These are phyloP conservation scores for Panellus pusillus DNA, from an alignment of 768 basidiomycete species.

Conservation along the genomic window DNA sequence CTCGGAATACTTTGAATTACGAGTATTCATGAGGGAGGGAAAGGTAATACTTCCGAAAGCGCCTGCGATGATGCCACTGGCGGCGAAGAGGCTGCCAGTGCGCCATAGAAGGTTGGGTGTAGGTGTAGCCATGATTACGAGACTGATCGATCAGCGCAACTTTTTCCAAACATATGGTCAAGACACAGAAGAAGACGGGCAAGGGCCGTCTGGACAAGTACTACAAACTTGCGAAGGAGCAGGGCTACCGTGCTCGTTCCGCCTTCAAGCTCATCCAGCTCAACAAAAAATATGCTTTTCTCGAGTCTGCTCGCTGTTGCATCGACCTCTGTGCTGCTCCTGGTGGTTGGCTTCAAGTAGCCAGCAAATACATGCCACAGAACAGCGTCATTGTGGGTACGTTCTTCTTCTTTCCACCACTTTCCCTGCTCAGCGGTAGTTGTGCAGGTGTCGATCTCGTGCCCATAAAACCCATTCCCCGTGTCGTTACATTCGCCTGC, in stretches of 20 bases:
- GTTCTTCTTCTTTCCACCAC: slow-evolving; percentile 26
- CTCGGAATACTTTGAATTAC: slow-evolving; percentile 21
- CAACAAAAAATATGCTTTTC: slow-evolving; percentile 95
- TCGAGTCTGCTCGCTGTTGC: slow-evolving; percentile 86
- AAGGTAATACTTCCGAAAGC: slow-evolving; percentile 56
- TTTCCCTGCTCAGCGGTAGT: slow-evolving; percentile 11
- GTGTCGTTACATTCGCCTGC: slow-evolving; percentile 85
- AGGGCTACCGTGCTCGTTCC: slow-evolving; percentile 98
- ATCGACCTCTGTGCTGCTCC: slow-evolving; percentile 99
- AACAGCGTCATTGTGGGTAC: slow-evolving; percentile 89
- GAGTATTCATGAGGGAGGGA: background rate
- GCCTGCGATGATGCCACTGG: slow-evolving; percentile 58
- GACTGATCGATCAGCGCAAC: slow-evolving; percentile 3
- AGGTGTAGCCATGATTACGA: background rate
- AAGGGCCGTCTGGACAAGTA: slow-evolving; percentile 97
- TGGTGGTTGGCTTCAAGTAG: slow-evolving; percentile 98
- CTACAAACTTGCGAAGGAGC: slow-evolving; percentile 96
- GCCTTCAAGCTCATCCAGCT: slow-evolving; percentile 99
- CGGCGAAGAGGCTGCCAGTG: slow-evolving; percentile 22
- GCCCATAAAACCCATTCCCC: slow-evolving; percentile 93
- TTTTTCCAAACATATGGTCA: slow-evolving; percentile 51
- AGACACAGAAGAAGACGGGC: slow-evolving; percentile 92
- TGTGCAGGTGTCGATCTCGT: slow-evolving; percentile 88
- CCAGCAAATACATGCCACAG: slow-evolving; percentile 94
- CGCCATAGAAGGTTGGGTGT: slow-evolving; percentile 6